Evolutionary conservation across 306 rosid species (phyloP), one percentile per base, ranked within the genome.

Genomic region (Inga laurina): DNA sequence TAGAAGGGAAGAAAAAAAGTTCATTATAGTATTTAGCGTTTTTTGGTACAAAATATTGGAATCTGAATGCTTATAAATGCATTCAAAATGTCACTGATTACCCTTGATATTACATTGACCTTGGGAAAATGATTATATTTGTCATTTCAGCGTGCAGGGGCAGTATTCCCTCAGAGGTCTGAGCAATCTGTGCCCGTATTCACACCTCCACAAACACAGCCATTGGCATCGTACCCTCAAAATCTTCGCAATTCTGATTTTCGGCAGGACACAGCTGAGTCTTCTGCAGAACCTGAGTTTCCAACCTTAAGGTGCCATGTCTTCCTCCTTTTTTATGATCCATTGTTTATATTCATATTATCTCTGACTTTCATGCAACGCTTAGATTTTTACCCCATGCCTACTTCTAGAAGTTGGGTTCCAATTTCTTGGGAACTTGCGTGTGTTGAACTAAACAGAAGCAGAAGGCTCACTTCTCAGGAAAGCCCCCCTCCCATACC

Each of bases 161-260:
- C 97, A 83, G 90, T 85, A 75, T 97, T 97, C 84, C 99, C 99
- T 73, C 97, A 80, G 77, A 92, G 97, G 83, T 84, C 97, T 77
- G 98, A 87, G 83, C 87, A 83, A 32, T 83, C 97, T 84, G 95
- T 93, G 19, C 97, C 98, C 68, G 91, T 97, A 65, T 92, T 97
- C 82, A 97, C 98, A 3, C 99, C 99, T 1, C 89, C 88, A 72
- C 99, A 97, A 89, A 89, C 98, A 45, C 97, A 91, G 35, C 97
- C 99, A 48, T 90, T 94, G 80, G 32, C 97, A 82, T 90, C 98
- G 48, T 88, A 87, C 78, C 97, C 99, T 76, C 97, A 84, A 75
- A 92, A 91, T 88, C 43, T 94, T 70, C 93, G 89, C 37, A 85
- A 89, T 71, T 27, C 88, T 79, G 91, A 83, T 79, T 48, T 56